Evolutionary conservation across 1,139 yeast genomes (phyloP), one percentile per base, ranked within the genome.

Genomic region (Suhomyces panamericanus): DNA sequence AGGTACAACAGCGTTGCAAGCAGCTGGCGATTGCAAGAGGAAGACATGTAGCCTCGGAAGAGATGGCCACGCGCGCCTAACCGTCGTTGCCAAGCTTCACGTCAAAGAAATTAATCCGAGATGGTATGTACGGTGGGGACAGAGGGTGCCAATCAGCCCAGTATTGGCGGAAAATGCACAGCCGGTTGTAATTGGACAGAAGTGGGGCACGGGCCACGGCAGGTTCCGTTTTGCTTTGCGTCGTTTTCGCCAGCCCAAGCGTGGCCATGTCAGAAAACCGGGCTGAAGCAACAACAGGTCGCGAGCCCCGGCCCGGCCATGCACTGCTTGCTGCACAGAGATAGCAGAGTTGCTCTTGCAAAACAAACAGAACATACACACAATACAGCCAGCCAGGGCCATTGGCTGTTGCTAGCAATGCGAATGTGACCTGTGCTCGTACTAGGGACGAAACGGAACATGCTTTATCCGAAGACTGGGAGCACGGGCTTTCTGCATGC

Each of bases 51-150:
- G n/a, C n/a, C 12, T 26, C n/a, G 29, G n/a, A 26, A 26, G 11
- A 30, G 16, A 30, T 11, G 16, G 15, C 16, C 32, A 9, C 7
- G 22, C 20, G 31, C 32, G 16, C 38, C 26, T 35, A 35, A 35
- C 38, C 38, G 15, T 35, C 38, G 32, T 35, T 35, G 32, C 31
- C 38, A 27, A 35, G 38, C 38, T 30, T 30, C 32, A 35, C 26
- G 38, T 35, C 38, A 35, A 34, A 14, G 13, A 12, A 27, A 35
- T 35, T 35, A 15, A 35, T 35, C 38, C 38, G 38, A 20, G 24
- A 20, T 4, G 24, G 24, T 6, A 20, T 20, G 24, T 20, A 6
- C 8, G 24, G 24, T 20, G 24, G 24, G 24, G 24, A 20, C 12
- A 15, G 33, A 4, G 12, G 22, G 16, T 5, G 30, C 13, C 13